Base-by-base conservation (phyloP, 768 basidiomycete genomes). In the Rubroboletus satanas region DNA sequence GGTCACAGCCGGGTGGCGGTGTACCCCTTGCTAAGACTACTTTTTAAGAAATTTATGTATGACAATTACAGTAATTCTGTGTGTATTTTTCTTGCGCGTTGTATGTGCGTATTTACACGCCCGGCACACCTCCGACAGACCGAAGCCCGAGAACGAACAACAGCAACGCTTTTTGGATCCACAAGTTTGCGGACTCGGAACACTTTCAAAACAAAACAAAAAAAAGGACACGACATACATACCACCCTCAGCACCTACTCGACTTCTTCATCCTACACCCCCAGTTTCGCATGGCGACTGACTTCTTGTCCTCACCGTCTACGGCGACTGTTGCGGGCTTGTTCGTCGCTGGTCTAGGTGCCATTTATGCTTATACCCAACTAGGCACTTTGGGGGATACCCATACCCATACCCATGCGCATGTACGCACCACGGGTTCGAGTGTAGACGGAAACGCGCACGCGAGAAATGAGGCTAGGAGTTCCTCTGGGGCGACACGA, bases 281-380 rank as follows among this genome's bases (percentile, higher is more conserved):
- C 15, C 1, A 26, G 1, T 12, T 28, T n/a, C 26, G 12, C 35
- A 61, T 76, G 49, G 75, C 77, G 54, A 82, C 80, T 56, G 66
- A 49, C 26, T 48, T 81, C 66, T 76, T 18, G 51, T 75, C 21
- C 75, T 80, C 59, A 56, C 68, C 39, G 67, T 73, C 54, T 3
- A 35, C 29, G 29, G 77, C 41, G 65, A 68, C 28, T 66, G 70
- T 39, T 72, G 71, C 42, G 75, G 76, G 49, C 31, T 26, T 65
- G 39, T 14, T 65, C 49, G 54, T 61, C 9, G 65, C 64, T 0
- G 56, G 63, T 9, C 39, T 64, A 1, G 61, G 63, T 32, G 62
- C 53, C 3, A 43, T 60, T 5, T 66, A 50, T 36, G 64, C 64
- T 10, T 63, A 56, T 56, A 45, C 57, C 57, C 51, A 47, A 10